Evolutionary conservation across 805 yeast species (phyloP), one percentile per base, ranked within the genome.

Genomic region (Starmerella kuoi): DNA sequence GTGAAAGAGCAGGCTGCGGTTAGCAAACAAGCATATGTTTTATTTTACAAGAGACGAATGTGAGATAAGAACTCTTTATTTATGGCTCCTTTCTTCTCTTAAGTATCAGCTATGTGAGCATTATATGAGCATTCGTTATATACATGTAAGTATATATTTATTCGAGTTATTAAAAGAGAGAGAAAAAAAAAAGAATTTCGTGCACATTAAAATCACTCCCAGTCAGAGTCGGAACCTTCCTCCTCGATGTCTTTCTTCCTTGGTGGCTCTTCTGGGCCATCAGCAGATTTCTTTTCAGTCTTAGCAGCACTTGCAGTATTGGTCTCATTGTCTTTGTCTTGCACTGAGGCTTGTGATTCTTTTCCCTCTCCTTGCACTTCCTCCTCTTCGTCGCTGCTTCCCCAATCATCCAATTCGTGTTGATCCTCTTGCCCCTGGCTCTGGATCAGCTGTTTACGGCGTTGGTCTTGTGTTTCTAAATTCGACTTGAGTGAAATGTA

Each of bases 21-120:
- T 35, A 79, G 79, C 50, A 65, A 70, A 37, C 80, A 79, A 59
- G 95, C 94, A 4, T 86, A 86, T 59, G 85, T 91, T 34, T 63
- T 86, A 46, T 85, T 86, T 59, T 85, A 81, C 56, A 72, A 70
- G 46, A 67, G 85, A 28, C 44, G 48, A 4, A 38, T 46, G 46
- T 36, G 30, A 38, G 17, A 4, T 19, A n/a, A 4, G 11, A 7
- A 24, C 14, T 12, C n/a, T n/a, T n/a, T n/a, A n/a, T n/a, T n/a
- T n/a, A n/a, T n/a, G n/a, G n/a, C n/a, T n/a, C n/a, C n/a, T n/a
- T n/a, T n/a, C n/a, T n/a, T n/a, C n/a, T n/a, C n/a, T n/a, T n/a
- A n/a, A n/a, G n/a, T n/a, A n/a, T n/a, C n/a, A n/a, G n/a, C n/a
- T n/a, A n/a, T n/a, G n/a, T n/a, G n/a, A n/a, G n/a, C n/a, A n/a